Base-by-base conservation (phyloP, 208 protist species). In the Crithidia thermophila region DNA sequence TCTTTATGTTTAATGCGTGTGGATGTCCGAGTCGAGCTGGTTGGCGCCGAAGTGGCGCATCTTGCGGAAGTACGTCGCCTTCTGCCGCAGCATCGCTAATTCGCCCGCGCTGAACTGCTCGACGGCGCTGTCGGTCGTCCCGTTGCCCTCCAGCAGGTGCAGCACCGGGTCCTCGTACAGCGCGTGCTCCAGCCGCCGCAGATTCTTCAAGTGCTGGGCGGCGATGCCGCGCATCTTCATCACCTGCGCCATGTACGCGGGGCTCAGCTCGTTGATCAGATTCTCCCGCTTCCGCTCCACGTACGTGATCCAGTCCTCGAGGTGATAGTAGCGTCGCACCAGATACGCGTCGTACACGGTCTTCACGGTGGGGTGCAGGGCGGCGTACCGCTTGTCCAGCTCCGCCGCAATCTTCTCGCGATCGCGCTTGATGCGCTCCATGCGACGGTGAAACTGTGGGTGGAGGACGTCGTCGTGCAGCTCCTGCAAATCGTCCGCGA, bases 391-490 rank as follows among this genome's bases (percentile, higher is more conserved):
- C 52, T 79, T 73, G 72, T 95, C 90, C 20, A 95, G 67, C 46
- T 76, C 85, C 20, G 30, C 59, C 11, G 85, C 87, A 50, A 94
- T 94, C 11, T 78, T 70, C 55, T 95, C 82, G 13, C 85, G 68
- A 20, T 91, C 80, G n/a, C 70, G 62, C 56, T 77, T 78, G 14
- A 94, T 67, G 27, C 76, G 71, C 20, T 72, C 73, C 45, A 94
- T 76, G 40, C 78, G 80, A 6, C 51, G 52, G 63, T 95, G 90
- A 60, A 95, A 95, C 28, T 75, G 69, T 11, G 83, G 85, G 59
- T 95, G 90, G 20, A 95, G 79, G 10, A 85, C 85, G 67, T 95
- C 77, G 39, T 92, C 85, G 46, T 95, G 87, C 40, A 95, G 78
- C 58, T 71, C 52, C 61, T 94, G 84, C 39, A 95, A 60, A 25